Percentiles rank a stretch among this genome's conserved stretches.
These are phyloP conservation scores for Cercospora citrullina DNA, from an alignment of 2,329 filamentous ascomycete genomes.

Conservation along the genomic window DNA sequence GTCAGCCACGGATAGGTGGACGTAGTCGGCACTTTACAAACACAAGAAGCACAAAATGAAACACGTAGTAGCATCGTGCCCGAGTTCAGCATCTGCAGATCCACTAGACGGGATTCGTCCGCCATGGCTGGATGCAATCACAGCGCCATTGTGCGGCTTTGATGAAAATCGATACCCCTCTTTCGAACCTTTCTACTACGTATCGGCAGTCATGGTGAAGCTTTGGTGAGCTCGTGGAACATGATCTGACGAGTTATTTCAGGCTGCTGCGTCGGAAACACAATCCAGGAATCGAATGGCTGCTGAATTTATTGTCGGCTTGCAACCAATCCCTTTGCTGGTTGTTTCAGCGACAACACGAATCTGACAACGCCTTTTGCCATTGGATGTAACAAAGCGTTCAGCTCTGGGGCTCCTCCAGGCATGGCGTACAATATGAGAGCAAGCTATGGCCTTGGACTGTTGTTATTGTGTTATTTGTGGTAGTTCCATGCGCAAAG, in stretches of 20 bases:
- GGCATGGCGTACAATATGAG: not conserved
- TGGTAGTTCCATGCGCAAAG: no score
- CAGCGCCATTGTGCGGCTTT: not conserved
- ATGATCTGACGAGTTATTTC: not conserved
- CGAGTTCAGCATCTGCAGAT: not conserved
- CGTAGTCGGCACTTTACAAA: not conserved
- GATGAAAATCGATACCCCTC: not conserved
- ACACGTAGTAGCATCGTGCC: not conserved
- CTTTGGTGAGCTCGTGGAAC: not conserved
- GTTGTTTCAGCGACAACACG: not conserved
- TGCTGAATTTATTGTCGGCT: not conserved
- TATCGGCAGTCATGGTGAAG: not conserved
- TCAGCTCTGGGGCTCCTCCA: not conserved
- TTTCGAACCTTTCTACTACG: not conserved
- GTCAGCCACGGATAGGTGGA: not conserved
- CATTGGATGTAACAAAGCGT: not conserved
- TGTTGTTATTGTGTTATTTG: no score
- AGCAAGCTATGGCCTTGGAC: not conserved
- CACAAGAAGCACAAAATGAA: not conserved
- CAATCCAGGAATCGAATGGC: not conserved
- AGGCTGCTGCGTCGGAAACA: not conserved
- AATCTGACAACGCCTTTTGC: not conserved
- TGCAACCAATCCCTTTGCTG: not conserved
- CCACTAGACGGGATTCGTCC: not conserved
- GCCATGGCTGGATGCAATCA: not conserved